Percentiles rank a stretch among this genome's conserved stretches.
phyloP scores from a whole-genome alignment of 768 basidiomycete species.

The Porphyrellus cyaneotinctus region DNA sequence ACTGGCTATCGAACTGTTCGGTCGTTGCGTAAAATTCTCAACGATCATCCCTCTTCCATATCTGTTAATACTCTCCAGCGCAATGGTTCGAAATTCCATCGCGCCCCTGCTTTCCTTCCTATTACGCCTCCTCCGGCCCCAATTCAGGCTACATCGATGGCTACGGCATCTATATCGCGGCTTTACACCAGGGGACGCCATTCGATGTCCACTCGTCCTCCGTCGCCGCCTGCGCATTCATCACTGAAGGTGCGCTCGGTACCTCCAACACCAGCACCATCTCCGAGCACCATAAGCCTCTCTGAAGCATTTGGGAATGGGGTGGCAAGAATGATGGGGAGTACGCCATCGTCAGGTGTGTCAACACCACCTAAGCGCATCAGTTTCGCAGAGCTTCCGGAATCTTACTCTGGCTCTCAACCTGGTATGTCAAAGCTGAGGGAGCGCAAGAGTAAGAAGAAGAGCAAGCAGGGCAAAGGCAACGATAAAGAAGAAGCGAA shows the following conservation, averaged over 20 bases:
- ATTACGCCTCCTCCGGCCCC: slow-evolving; percentile 48
- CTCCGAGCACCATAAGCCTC: slow-evolving; percentile 29
- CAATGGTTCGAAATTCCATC: slow-evolving; percentile 11
- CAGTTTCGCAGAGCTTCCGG: slow-evolving; percentile 71
- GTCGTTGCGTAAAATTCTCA: slow-evolving; percentile 67
- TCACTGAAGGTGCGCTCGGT: slow-evolving; percentile 40
- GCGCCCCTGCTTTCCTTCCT: slow-evolving; percentile 32
- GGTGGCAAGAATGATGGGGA: slow-evolving; percentile 31
- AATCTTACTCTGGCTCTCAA: slow-evolving; percentile 49
- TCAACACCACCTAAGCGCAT: slow-evolving; percentile 75
- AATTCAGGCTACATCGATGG: slow-evolving; percentile 58
- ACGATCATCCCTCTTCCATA: slow-evolving; percentile 40
- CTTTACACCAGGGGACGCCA: slow-evolving; percentile 62
- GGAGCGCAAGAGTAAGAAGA: slow-evolving; percentile 29
- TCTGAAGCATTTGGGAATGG: slow-evolving; percentile 28
- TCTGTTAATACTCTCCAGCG: slow-evolving; percentile 17
- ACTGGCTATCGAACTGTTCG: slow-evolving; percentile 59
- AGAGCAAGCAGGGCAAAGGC: slow-evolving; percentile 33
- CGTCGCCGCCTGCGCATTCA: slow-evolving; percentile 55
- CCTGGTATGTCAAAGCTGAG: slow-evolving; percentile 35
- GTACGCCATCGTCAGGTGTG: slow-evolving; percentile 45
- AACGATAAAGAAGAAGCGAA: slow-evolving; percentile 25
- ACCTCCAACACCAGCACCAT: slow-evolving; percentile 35
- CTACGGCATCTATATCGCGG: slow-evolving; percentile 76
- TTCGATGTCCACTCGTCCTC: slow-evolving; percentile 59